Percentiles rank a stretch among this genome's conserved stretches.
phyloP scores from a whole-genome alignment of 2,329 filamentous ascomycete genomes.

The Alternaria atra region DNA sequence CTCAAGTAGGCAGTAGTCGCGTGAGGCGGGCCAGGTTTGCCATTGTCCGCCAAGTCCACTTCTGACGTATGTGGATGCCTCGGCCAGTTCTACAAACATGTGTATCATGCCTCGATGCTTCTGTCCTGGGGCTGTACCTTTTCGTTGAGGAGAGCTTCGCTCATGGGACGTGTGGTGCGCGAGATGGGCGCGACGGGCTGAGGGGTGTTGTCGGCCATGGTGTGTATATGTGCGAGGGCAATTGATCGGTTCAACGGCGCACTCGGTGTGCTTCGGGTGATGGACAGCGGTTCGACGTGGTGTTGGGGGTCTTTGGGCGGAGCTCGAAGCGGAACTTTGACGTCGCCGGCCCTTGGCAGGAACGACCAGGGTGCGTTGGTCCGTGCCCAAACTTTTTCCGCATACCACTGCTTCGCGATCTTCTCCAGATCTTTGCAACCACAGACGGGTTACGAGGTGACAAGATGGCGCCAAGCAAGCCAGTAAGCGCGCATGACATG shows the following conservation, averaged over 20 bases:
- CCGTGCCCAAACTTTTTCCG: conserved; percentile 35
- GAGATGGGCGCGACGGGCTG: conserved; percentile 69
- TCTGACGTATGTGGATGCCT: background rate
- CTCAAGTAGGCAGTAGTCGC: conserved; percentile 10
- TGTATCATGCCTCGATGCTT: background rate
- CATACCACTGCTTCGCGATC: conserved; percentile 11
- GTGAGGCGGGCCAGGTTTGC: conserved; percentile 12
- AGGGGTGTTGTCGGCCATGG: conserved; percentile 67
- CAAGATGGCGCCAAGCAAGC: conserved; percentile 35
- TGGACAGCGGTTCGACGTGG: conserved; percentile 24
- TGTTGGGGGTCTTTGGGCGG: conserved; percentile 33
- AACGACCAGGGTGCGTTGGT: conserved; percentile 17
- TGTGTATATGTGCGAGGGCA: conserved; percentile 37
- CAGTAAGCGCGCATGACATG: conserved; percentile 16
- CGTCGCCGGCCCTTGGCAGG: conserved; percentile 35
- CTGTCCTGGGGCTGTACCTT: conserved; percentile 71
- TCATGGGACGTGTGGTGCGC: conserved; percentile 80
- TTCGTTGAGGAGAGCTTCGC: conserved; percentile 97
- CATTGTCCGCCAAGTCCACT: background rate
- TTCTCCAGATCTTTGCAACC: conserved; percentile 5
- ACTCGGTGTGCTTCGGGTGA: conserved; percentile 26
- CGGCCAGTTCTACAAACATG: background rate
- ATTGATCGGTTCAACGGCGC: conserved; percentile 38
- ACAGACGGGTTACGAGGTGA: conserved; percentile 13
- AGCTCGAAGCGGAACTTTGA: conserved; percentile 40